Evolutionary conservation across 345 rosid genomes (phyloP).

Genomic region (Abelmoschus esculentus): DNA sequence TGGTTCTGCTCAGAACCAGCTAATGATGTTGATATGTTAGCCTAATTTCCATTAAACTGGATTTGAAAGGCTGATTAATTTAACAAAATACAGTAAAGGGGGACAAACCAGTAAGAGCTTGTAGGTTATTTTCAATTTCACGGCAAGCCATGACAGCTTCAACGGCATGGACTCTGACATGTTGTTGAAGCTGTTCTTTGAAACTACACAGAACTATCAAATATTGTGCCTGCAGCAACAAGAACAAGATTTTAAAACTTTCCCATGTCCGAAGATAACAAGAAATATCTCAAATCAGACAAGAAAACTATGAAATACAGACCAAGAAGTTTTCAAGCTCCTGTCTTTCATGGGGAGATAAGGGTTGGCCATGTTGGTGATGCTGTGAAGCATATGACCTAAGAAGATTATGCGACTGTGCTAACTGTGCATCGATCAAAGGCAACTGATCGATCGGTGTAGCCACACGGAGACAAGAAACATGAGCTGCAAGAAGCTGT

Average conservation of each 20-base stretch:
- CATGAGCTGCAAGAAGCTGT: conserved; percentile 77
- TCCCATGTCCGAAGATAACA: neutral
- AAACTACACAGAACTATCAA: conserved; percentile 83
- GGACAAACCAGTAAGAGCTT: conserved; percentile 77
- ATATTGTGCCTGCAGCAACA: conserved; percentile 64
- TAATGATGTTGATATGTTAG: too few relatives aligned
- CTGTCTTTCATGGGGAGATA: conserved; percentile 70
- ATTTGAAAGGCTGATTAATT: neutral
- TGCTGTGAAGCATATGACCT: conserved; percentile 71
- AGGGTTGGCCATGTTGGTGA: conserved; percentile 32
- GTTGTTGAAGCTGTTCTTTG: conserved; percentile 97
- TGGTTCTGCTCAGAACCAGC: too few relatives aligned
- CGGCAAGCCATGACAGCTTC: conserved; percentile 99
- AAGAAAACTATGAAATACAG: neutral
- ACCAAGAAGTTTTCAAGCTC: conserved; percentile 96
- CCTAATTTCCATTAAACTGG: neutral
- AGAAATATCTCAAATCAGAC: neutral
- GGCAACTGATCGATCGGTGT: conserved; percentile 98
- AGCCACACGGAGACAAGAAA: conserved; percentile 83
- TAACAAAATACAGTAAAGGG: neutral
- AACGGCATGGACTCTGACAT: conserved; percentile 95
- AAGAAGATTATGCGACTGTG: conserved; percentile 73
- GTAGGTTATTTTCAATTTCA: conserved; percentile 82
- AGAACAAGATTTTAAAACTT: neutral
- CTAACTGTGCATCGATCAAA: conserved; percentile 81